phyloP scores from a whole-genome alignment of 495 filamentous ascomycete species.

The Aspergillus cristatus region DNA sequence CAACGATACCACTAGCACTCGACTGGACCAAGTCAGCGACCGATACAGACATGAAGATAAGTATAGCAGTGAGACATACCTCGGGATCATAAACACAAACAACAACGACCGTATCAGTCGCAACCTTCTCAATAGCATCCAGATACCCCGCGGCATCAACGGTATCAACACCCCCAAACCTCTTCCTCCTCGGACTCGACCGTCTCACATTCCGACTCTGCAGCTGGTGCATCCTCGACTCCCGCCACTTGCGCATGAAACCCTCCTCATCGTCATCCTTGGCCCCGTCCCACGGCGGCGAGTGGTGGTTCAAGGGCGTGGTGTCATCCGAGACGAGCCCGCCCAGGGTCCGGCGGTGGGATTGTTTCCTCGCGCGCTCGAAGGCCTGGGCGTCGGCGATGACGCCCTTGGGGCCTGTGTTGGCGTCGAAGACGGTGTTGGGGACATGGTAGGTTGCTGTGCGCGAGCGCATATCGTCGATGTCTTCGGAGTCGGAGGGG shows the following conservation, averaged over 20 bases:
- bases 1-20: conserved; percentile 62
- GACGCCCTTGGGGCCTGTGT: conserved; percentile 97
- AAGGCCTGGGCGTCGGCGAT: conserved; percentile 92
- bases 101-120: conserved; percentile 75
- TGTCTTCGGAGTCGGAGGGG: conserved; percentile 39
- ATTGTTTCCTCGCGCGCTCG: conserved; percentile 67
- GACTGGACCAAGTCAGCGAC: conserved; percentile 45
- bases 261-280: conserved; percentile 63
- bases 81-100: conserved; percentile 88
- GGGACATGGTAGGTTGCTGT: conserved; percentile 37
- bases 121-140: conserved; percentile 87
- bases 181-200: conserved; percentile 58
- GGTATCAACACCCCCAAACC: conserved; percentile 67
- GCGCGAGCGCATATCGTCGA: conserved; percentile 33
- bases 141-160: conserved; percentile 90
- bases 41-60: conserved; percentile 11
- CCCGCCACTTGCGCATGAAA: conserved; percentile 78
- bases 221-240: conserved; percentile 67
- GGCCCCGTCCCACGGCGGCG: conserved; percentile 24
- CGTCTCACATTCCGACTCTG: conserved; percentile 46
- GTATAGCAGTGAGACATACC: conserved; percentile 41
- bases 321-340: conserved; percentile 13
- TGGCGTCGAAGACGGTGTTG: conserved; percentile 62
- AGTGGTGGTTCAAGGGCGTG: conserved; percentile 35
- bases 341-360: conserved; percentile 42